Conservation (phyloP, 352 stramenopile genomes). For the Pythium folliculosum region DNA sequence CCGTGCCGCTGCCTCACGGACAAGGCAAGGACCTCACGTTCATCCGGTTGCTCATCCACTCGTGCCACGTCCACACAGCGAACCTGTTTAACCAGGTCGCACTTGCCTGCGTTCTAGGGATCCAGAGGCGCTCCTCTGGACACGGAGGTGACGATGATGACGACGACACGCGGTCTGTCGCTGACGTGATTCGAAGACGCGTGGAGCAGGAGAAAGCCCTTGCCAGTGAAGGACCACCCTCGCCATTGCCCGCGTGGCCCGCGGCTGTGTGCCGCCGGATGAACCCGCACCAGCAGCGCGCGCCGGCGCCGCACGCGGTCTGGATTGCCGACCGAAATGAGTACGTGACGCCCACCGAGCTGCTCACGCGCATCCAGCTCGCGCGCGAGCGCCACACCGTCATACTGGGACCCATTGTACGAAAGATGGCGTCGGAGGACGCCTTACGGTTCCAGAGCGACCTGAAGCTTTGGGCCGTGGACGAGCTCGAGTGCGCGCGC, state of each 20-base stretch:
- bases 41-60: conserved; percentile 47
- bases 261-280: background rate
- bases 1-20: conserved; percentile 31
- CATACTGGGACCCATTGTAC: background rate
- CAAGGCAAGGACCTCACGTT: conserved; percentile 27
- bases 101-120: conserved; percentile 32
- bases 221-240: background rate
- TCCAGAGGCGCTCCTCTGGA: background rate
- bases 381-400: conserved; percentile 20
- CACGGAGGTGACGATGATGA: background rate
- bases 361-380: conserved; percentile 36
- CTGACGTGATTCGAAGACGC: background rate
- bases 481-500: conserved; percentile 16
- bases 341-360: conserved; percentile 40
- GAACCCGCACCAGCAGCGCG: background rate
- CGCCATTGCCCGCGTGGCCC: background rate
- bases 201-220: background rate
- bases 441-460: conserved; percentile 2
- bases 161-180: background rate
- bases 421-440: background rate
- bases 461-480: conserved; percentile 2
- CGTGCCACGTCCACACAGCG: conserved; percentile 38
- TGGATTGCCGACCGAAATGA: conserved; percentile 32
- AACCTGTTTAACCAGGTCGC: conserved; percentile 66
- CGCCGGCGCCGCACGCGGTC: conserved; percentile 14